Evolutionary conservation across 257 asterid species (phyloP).

Genomic region (Gentiana macrophylla): DNA sequence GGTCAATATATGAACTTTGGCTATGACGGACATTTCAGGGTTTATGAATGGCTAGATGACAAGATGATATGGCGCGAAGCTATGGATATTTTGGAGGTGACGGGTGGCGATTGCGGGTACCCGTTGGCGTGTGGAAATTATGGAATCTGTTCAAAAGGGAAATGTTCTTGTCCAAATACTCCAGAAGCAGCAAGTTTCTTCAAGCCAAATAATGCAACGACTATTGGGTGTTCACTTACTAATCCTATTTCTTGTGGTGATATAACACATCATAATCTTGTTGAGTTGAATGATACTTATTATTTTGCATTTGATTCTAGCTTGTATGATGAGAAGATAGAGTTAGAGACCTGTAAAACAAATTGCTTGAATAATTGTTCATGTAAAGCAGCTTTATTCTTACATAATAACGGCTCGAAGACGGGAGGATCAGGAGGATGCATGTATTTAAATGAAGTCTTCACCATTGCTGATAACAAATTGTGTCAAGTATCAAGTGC

Average conservation of each 20-base stretch:
- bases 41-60: slow-evolving; percentile 1
- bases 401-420: neutral
- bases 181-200: slow-evolving; percentile 6
- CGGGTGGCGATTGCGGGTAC: slow-evolving; percentile 4
- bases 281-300: slow-evolving; percentile 2
- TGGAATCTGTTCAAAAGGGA: slow-evolving; percentile 11
- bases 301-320: slow-evolving; percentile 5
- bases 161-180: slow-evolving; percentile 11
- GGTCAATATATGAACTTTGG: slow-evolving; percentile 12
- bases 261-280: slow-evolving; percentile 7
- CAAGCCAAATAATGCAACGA: slow-evolving; percentile 3
- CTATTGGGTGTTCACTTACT: slow-evolving; percentile 7
- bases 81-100: neutral
- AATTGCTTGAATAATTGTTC: slow-evolving; percentile 14
- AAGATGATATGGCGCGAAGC: neutral
- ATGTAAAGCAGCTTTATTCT: slow-evolving; percentile 18
- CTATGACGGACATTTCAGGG: slow-evolving; percentile 18
- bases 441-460: slow-evolving; percentile 6
- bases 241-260: slow-evolving; percentile 13
- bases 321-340: neutral
- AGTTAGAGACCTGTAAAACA: slow-evolving; percentile 13
- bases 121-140: slow-evolving; percentile 12
- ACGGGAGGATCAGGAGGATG: slow-evolving; percentile 7
- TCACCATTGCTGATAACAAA: slow-evolving; percentile 6
- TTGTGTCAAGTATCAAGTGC: neutral